These are phyloP conservation scores for Myxozyma vanderwaltii DNA, from an alignment of 805 yeast genomes.

Conservation along the genomic window DNA sequence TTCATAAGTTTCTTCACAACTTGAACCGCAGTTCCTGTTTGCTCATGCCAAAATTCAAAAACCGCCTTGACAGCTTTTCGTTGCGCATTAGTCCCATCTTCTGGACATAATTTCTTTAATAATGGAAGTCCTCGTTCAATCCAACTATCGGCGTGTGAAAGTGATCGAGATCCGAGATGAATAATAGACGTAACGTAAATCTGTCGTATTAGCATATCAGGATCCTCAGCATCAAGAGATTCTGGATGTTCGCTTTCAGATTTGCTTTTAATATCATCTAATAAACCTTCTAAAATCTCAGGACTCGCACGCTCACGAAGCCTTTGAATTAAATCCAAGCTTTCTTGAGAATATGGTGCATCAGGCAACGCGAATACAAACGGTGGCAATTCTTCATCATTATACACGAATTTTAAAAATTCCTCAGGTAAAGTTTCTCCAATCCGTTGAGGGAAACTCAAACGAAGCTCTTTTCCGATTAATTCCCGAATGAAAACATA, in stretches of 20 bases:
- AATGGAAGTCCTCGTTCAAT: conserved; percentile 48
- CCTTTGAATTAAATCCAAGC: conserved; percentile 20
- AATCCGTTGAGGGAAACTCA: conserved; percentile 74
- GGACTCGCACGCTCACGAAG: conserved; percentile 26
- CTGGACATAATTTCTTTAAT: conserved; percentile 39
- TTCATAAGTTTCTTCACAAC: conserved; percentile 56
- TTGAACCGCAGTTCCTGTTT: conserved; percentile 65
- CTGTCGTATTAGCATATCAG: conserved; percentile 45
- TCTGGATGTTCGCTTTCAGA: conserved; percentile 29
- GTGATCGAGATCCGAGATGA: conserved; percentile 83
- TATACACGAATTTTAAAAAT: conserved; percentile 42
- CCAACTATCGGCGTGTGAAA: conserved; percentile 70
- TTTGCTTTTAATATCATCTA: conserved; percentile 32
- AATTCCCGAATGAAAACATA: conserved; percentile 73
- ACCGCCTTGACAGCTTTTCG: conserved; percentile 57
- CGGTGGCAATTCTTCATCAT: conserved; percentile 34
- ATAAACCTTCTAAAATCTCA: conserved; percentile 21
- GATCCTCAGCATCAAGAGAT: conserved; percentile 23
- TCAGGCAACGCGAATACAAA: conserved; percentile 43
- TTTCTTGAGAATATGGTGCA: conserved; percentile 21
- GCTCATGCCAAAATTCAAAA: conserved; percentile 63
- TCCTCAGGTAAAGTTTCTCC: conserved; percentile 68
- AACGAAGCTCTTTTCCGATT: conserved; percentile 78
- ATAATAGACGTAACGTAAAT: conserved; percentile 71
- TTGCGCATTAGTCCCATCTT: conserved; percentile 27